phyloP scores from a whole-genome alignment of 768 basidiomycete species.

The Suillus sp. region DNA sequence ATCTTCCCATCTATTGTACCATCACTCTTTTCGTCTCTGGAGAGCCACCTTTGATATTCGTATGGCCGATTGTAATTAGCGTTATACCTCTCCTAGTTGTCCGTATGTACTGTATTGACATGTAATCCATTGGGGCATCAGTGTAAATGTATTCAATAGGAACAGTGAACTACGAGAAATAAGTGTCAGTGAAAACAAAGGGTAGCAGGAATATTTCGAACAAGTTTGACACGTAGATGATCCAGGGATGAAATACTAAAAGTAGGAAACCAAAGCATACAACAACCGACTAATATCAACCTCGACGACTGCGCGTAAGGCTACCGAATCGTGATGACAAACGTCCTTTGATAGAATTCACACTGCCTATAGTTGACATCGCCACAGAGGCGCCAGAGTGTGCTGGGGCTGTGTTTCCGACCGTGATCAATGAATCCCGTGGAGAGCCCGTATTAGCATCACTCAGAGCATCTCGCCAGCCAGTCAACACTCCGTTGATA shows the following conservation, averaged over 20 bases:
- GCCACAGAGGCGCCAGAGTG: constrained; percentile 60
- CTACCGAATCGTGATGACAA: constrained; percentile 74
- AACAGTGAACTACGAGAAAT: background rate
- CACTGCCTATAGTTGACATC: constrained; percentile 64
- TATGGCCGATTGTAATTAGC: constrained; percentile 16
- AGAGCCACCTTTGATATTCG: constrained; percentile 11
- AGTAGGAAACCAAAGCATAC: constrained; percentile 20
- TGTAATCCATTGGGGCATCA: constrained; percentile 23
- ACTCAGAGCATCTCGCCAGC: constrained; percentile 60
- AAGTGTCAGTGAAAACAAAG: background rate
- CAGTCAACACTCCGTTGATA: constrained; percentile 78
- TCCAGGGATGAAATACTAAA: background rate
- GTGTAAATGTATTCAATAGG: constrained; percentile 12
- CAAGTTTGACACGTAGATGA: background rate
- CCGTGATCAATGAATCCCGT: constrained; percentile 75
- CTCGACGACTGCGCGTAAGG: constrained; percentile 53
- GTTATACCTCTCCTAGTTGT: constrained; percentile 14
- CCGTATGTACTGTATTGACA: constrained; percentile 19
- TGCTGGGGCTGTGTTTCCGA: constrained; percentile 48
- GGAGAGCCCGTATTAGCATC: constrained; percentile 55
- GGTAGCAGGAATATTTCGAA: background rate
- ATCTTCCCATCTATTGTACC: constrained; percentile 30
- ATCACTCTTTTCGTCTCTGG: constrained; percentile 1
- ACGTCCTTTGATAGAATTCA: constrained; percentile 69
- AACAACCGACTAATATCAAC: constrained; percentile 21